phyloP scores from a whole-genome alignment of 2,329 filamentous ascomycete genomes.

The Diaporthe ampelina region DNA sequence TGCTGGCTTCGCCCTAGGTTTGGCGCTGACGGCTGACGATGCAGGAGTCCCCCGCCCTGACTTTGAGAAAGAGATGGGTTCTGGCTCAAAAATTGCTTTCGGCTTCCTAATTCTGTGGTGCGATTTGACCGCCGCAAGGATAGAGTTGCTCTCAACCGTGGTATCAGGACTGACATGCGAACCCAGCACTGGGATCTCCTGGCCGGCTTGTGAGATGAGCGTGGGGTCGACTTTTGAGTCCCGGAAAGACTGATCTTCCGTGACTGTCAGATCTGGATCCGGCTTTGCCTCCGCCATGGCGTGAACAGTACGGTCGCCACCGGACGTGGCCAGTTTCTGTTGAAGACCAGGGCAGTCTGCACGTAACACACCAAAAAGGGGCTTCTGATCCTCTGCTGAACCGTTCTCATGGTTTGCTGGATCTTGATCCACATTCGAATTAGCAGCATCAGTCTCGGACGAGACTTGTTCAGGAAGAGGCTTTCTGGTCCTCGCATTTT shows the following conservation, averaged over 20 bases:
- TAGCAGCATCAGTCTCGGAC: background rate
- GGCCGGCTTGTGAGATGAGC: background rate
- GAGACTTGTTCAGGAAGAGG: background rate
- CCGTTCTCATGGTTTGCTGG: background rate
- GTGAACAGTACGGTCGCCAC: background rate
- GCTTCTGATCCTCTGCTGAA: background rate
- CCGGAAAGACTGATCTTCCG: background rate
- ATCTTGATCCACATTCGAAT: background rate
- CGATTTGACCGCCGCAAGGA: constrained; percentile 65
- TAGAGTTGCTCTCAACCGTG: constrained; percentile 53
- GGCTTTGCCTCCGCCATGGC: background rate
- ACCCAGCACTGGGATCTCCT: constrained; percentile 42
- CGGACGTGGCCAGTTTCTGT: background rate
- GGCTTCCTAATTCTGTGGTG: constrained; percentile 62
- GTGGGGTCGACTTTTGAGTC: background rate
- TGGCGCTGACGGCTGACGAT: constrained; percentile 8
- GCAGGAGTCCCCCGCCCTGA: constrained; percentile 20
- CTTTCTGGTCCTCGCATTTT: constrained; percentile 39
- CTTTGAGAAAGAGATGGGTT: background rate
- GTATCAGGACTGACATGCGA: background rate
- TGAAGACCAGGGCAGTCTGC: background rate
- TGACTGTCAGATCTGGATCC: background rate
- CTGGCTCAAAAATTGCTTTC: constrained; percentile 54
- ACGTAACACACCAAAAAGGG: background rate
- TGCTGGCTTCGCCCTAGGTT: constrained; percentile 10